phyloP scores from a whole-genome alignment of 352 stramenopile species.

The Phytophthora pini region DNA sequence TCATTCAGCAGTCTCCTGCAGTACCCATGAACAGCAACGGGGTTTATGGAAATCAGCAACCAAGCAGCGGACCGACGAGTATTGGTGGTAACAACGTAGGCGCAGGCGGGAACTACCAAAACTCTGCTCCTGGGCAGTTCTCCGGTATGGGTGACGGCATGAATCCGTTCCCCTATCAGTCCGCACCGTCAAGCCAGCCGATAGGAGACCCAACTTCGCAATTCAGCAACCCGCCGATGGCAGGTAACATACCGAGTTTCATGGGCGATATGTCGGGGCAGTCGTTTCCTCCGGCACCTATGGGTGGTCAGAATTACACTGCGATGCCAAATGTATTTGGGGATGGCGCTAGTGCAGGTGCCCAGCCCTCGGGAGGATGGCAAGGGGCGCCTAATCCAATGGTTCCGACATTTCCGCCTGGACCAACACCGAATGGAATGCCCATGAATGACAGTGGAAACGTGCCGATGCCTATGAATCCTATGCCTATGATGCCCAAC shows the following conservation, averaged over 20 bases:
- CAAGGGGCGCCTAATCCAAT: conserved; percentile 32
- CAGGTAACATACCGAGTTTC: conserved; percentile 27
- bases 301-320: conserved; percentile 31
- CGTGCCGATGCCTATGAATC: conserved; percentile 32
- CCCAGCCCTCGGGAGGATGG: conserved; percentile 24
- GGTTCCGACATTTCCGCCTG: conserved; percentile 20
- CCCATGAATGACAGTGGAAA: conserved; percentile 24
- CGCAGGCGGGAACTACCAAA: conserved; percentile 17
- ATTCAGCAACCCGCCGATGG: conserved; percentile 29
- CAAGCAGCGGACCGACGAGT: conserved; percentile 20
- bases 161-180: conserved; percentile 41
- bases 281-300: conserved; percentile 26
- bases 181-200: conserved; percentile 31
- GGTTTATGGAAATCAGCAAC: conserved; percentile 25
- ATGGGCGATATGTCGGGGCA: conserved; percentile 41
- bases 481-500: conserved; percentile 31
- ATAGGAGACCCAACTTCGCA: conserved; percentile 34
- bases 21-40: conserved; percentile 14
- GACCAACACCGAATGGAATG: conserved; percentile 22
- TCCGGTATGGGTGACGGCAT: conserved; percentile 31
- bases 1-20: conserved; percentile 17
- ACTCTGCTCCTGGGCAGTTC: conserved; percentile 16
- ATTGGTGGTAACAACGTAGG: conserved; percentile 10
- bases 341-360: conserved; percentile 13
- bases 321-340: conserved; percentile 37